Evolutionary conservation across 352 stramenopile species (phyloP).

Genomic region (Globisporangium canariense): DNA sequence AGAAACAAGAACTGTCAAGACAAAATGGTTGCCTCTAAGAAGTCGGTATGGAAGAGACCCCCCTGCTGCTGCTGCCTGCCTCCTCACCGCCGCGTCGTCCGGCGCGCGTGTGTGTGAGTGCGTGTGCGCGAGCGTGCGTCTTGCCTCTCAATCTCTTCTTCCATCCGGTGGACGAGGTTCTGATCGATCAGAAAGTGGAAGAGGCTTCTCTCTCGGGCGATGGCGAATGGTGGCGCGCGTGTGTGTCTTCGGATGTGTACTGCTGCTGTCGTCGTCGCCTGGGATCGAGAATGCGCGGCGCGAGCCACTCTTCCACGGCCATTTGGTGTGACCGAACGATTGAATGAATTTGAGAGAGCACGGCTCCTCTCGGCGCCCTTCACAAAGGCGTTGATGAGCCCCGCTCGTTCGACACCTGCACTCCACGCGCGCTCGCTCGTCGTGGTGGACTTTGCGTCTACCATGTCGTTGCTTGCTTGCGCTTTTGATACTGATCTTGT

Average conservation of each 20-base stretch:
- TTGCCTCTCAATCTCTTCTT: slow-evolving; percentile 25
- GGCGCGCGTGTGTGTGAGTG: slow-evolving; percentile 12
- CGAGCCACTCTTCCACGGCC: slow-evolving; percentile 18
- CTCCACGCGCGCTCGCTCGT: neutral
- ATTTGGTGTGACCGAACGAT: slow-evolving; percentile 11
- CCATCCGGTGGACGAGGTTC: slow-evolving; percentile 65
- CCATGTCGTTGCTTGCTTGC: slow-evolving; percentile 12
- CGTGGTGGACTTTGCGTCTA: neutral
- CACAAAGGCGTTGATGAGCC: too few relatives aligned
- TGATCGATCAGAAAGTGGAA: slow-evolving; percentile 4
- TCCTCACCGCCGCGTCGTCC: neutral
- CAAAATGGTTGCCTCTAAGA: slow-evolving; percentile 90
- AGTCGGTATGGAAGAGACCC: slow-evolving; percentile 79
- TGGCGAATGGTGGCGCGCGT: neutral
- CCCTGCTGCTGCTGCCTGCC: slow-evolving; percentile 15
- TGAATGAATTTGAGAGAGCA: slow-evolving; percentile 11
- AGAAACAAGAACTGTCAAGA: slow-evolving; percentile 66
- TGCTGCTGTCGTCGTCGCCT: neutral
- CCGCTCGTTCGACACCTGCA: too few relatives aligned
- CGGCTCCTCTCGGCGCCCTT: neutral
- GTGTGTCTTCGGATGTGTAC: neutral
- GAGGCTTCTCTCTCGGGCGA: slow-evolving; percentile 6
- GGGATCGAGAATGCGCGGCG: neutral
- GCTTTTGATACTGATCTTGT: slow-evolving; percentile 26
- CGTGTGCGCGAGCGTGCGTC: slow-evolving; percentile 1